Percentiles rank a stretch among this genome's conserved stretches.
phyloP scores from a whole-genome alignment of 1,284 basidiomycete species.

The Phaffia rhodozyma region DNA sequence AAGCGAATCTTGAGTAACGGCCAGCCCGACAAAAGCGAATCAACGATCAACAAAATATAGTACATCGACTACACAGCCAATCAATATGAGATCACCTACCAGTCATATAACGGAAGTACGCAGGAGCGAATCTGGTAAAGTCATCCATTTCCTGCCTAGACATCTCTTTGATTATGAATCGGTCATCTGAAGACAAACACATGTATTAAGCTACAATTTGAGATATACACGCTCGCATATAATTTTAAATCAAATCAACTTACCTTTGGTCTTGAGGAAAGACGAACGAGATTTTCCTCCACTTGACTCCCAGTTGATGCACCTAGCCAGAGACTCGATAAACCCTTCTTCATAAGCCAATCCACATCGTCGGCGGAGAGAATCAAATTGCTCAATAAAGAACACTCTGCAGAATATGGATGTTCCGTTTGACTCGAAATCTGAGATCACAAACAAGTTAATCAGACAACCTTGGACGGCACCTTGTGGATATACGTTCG shows the following conservation, averaged over 20 bases:
- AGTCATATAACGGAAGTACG: slow-evolving; percentile 96
- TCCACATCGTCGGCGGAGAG: slow-evolving; percentile 77
- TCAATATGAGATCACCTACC: slow-evolving; percentile 30
- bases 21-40: neutral
- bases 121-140: slow-evolving; percentile 92
- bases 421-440: slow-evolving; percentile 1
- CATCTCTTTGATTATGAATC: slow-evolving; percentile 96
- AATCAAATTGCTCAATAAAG: slow-evolving; percentile 95
- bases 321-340: slow-evolving; percentile 83
- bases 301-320: slow-evolving; percentile 89
- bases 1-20: neutral
- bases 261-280: slow-evolving; percentile 88
- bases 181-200: slow-evolving; percentile 55
- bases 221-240: neutral
- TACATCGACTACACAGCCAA: slow-evolving; percentile 23
- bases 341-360: slow-evolving; percentile 69
- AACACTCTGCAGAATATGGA: slow-evolving; percentile 93
- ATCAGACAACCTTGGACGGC: neutral
- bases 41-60: slow-evolving; percentile 4
- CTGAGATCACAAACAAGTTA: neutral
- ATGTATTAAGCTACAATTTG: neutral
- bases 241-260: slow-evolving; percentile 14
- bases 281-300: slow-evolving; percentile 96
- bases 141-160: slow-evolving; percentile 84
- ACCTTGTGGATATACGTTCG: neutral